Evolutionary conservation across 2,329 filamentous ascomycete genomes (phyloP), one percentile per base, ranked within the genome.

Genomic region (Emergomyces africanus): DNA sequence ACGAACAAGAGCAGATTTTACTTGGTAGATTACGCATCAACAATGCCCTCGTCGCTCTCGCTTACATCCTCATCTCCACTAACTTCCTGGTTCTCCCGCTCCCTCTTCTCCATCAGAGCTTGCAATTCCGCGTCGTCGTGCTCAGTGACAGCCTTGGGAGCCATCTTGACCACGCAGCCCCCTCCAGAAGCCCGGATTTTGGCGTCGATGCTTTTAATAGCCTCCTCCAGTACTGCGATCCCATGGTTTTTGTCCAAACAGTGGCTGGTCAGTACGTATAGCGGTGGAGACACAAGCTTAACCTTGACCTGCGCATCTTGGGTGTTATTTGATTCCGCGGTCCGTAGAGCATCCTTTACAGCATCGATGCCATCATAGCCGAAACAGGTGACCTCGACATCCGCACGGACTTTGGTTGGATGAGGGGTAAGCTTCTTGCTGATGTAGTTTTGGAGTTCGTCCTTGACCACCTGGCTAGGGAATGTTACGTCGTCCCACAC

Each of bases 281-380:
- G 84, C 39, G 94, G 95, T 49, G 94, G 94, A 30, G 90, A 95
- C n/a, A 99, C 94, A 56, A 99, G 87, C 78, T 91, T 92, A 73
- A 97, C 94, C 81, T 97, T 97, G 78, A 99, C 90, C 75, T 95
- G 90, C 68, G 86, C 94, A 59, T 96, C 90, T 59, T 85, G 80
- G 15, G 90, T 96, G 82, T 96, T 97, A 75, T 87, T 86, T 62
- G 88, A 88, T 79, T 99, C 94, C 61, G 94, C 95, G 63, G 86
- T 89, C 71, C 90, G 85, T 61, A 99, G 83, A 54, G 95, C 91
- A 39, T 84, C 82, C 84, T 99, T 99, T 75, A 99, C 90, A 48
- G 95, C 94, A 71, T 99, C 94, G 78, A 99, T 99, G 66, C 94
- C 94, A 68, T 97, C 94, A 74, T 97, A 99, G 63, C 89, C 88